phyloP scores from a whole-genome alignment of 2,329 filamentous ascomycete genomes.

The Macroventuria anomochaeta region DNA sequence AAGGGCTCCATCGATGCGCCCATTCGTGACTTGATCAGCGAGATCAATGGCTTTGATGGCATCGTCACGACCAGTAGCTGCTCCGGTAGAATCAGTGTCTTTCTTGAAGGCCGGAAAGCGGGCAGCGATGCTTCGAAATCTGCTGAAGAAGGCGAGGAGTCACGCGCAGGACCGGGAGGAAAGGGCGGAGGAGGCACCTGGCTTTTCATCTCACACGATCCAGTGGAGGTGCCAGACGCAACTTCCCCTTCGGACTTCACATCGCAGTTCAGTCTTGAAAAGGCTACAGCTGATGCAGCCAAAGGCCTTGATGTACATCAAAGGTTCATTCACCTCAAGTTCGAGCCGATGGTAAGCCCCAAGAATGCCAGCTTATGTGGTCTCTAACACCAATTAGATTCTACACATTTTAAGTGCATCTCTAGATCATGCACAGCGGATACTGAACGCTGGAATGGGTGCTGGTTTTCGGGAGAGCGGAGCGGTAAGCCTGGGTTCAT shows the following conservation, averaged over 20 bases:
- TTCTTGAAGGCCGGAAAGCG: constrained; percentile 76
- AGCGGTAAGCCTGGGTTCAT: constrained; percentile 68
- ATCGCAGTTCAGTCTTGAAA: constrained; percentile 50
- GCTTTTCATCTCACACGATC: constrained; percentile 87
- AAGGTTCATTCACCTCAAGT: constrained; percentile 80
- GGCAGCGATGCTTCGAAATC: background rate
- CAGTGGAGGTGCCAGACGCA: constrained; percentile 54
- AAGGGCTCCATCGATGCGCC: constrained; percentile 85
- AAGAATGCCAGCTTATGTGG: background rate
- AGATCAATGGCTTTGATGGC: constrained; percentile 76
- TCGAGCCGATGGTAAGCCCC: constrained; percentile 84
- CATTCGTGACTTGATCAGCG: constrained; percentile 76
- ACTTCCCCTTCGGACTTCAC: constrained; percentile 22
- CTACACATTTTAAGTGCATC: constrained; percentile 85
- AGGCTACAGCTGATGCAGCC: constrained; percentile 1
- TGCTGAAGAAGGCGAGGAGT: constrained; percentile 25
- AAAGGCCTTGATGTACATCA: constrained; percentile 32
- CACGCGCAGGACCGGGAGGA: constrained; percentile 71
- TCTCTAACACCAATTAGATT: constrained; percentile 65
- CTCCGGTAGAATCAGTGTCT: constrained; percentile 84
- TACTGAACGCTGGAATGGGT: constrained; percentile 76
- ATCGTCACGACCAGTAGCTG: constrained; percentile 94
- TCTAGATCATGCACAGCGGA: constrained; percentile 72
- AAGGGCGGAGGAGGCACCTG: constrained; percentile 82
- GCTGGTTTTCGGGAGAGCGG: constrained; percentile 92